Evolutionary conservation across 768 basidiomycete species (phyloP), one percentile per base, ranked within the genome.

Genomic region (Dioszegia crocea): DNA sequence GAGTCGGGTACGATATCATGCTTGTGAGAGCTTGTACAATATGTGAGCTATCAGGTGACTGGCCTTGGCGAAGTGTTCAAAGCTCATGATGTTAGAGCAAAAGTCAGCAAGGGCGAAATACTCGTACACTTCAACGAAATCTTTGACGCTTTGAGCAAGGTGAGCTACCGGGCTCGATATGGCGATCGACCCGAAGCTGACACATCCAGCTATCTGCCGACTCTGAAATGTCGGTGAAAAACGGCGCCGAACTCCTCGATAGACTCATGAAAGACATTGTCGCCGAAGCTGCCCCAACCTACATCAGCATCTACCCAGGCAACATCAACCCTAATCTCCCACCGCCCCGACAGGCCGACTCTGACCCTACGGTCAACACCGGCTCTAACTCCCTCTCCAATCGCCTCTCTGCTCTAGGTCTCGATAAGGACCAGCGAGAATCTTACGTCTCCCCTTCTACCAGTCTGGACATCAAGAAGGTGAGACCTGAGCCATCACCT

Each of bases 261-360:
- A 84, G 94, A 19, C 83, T 97, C n/a, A 83, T 99, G 66, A 97
- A 98, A 73, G 96, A 99, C 66, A 94, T 97, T 47, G 94, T 98
- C 4, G 88, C 92, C 12, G 96, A 98, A 78, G 89, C 91, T 8
- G 96, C 94, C 1, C 91, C 92, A 0, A 87, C 89, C 33, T 97
- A 96, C 74, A 86, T 96, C 51, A 91, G 92, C 10, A 85, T 89
- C 58, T 88, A 88, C 71, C 64, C 86, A 3, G 60, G 61, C 23
- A 69, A 69, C 36, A 56, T 62, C 45, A 68, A 68, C 44, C 62
- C 57, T 11, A 55, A 56, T 27, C 52, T 53, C n/a, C 62, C 54
- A 9, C 60, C 54, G 19, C 39, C 54, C 10, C 51, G 51, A 6
- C 51, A 53, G 4, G 4, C 21, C 24, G 51, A 53, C 19, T 19